Conservation (phyloP, 768 basidiomycete species). For the Lentinula sp. region DNA sequence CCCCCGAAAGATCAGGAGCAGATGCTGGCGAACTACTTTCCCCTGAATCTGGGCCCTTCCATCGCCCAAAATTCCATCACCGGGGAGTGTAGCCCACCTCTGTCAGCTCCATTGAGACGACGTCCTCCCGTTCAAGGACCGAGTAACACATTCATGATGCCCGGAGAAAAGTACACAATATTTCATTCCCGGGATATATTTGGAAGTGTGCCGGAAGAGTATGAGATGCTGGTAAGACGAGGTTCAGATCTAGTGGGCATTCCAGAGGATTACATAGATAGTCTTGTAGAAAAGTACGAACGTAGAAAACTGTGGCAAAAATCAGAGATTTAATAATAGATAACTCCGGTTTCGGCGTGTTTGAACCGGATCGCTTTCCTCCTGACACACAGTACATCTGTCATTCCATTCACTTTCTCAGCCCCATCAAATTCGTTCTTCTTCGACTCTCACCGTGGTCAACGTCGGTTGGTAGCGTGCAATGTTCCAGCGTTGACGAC, state of each 20-base stretch:
- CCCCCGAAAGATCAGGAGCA: constrained; percentile 16
- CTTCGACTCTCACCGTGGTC: neutral
- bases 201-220: constrained; percentile 50
- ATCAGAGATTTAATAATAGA: neutral
- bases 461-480: neutral
- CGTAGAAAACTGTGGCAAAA: constrained; percentile 28
- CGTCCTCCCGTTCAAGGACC: neutral
- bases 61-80: neutral
- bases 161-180: constrained; percentile 55
- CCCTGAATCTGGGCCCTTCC: constrained; percentile 10
- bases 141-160: neutral
- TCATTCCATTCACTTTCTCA: neutral
- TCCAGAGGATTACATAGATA: constrained; percentile 40
- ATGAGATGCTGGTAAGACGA: constrained; percentile 41
- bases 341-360: neutral
- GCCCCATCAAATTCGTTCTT: neutral
- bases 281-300: constrained; percentile 63
- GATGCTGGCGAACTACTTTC: constrained; percentile 36
- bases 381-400: neutral
- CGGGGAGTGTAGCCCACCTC: constrained; percentile 4
- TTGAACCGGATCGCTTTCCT: neutral
- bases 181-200: constrained; percentile 64
- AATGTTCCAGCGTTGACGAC: constrained; percentile 2
- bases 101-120: neutral
- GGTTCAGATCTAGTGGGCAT: constrained; percentile 56